These are phyloP conservation scores for Colletotrichum cuscutae DNA, from an alignment of 2,329 filamentous ascomycete genomes.

Conservation along the genomic window DNA sequence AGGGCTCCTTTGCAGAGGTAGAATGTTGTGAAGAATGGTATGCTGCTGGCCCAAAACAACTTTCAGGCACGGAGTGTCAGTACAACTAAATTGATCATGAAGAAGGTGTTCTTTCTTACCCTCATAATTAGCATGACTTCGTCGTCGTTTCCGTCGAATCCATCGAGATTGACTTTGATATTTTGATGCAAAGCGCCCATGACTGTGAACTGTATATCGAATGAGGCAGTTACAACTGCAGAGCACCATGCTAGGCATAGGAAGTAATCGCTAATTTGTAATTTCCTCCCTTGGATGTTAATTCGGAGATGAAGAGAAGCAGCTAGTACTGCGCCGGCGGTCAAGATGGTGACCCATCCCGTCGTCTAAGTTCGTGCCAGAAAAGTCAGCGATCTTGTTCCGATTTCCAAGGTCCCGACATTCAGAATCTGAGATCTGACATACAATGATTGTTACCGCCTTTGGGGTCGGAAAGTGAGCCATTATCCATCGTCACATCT, in stretches of 20 bases:
- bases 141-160: constrained; percentile 16
- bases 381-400: not conserved
- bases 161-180: constrained; percentile 23
- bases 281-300: constrained; percentile 22
- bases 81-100: too few relatives aligned
- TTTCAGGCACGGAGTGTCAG: not conserved
- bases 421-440: not conserved
- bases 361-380: constrained; percentile 12
- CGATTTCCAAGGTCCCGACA: not conserved
- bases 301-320: constrained; percentile 29
- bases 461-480: constrained; percentile 32
- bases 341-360: constrained; percentile 26
- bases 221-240: constrained; percentile 18
- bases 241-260: constrained; percentile 28
- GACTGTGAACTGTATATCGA: constrained; percentile 28
- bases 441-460: constrained; percentile 33
- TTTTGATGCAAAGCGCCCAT: constrained; percentile 30
- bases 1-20: constrained; percentile 31
- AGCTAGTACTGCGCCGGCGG: constrained; percentile 27
- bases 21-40: constrained; percentile 29
- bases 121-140: constrained; percentile 7
- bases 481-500: constrained; percentile 30
- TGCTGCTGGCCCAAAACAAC: constrained; percentile 32
- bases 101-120: not conserved
- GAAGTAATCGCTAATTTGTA: constrained; percentile 22